These are phyloP conservation scores for Alternaria sp. DNA, from an alignment of 2,329 filamentous ascomycete genomes.

Conservation along the genomic window DNA sequence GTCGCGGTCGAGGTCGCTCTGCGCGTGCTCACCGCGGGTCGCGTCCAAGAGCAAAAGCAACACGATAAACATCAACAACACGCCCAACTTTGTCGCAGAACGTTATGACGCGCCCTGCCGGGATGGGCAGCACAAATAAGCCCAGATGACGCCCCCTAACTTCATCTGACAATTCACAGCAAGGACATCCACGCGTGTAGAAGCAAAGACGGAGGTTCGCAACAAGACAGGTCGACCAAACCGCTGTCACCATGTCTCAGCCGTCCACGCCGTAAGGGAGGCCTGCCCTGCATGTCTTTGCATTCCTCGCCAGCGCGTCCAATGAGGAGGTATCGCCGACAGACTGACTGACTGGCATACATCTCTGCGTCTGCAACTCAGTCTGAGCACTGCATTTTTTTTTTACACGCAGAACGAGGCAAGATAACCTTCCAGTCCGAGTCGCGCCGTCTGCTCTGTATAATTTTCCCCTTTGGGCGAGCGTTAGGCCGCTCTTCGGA, in stretches of 20 bases:
- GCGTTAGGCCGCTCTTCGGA: slow-evolving; percentile 27
- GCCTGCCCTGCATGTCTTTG: slow-evolving; percentile 23
- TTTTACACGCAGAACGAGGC: neutral
- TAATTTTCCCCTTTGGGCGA: slow-evolving; percentile 18
- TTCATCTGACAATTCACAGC: neutral
- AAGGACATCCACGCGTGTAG: neutral
- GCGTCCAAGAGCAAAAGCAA: slow-evolving; percentile 1
- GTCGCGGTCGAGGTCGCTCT: neutral
- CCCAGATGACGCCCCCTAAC: neutral
- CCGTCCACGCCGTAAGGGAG: slow-evolving; percentile 21
- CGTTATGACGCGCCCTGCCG: neutral
- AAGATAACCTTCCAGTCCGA: neutral
- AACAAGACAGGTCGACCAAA: neutral
- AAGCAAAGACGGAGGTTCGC: neutral
- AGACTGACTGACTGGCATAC: neutral
- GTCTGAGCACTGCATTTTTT: neutral
- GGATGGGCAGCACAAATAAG: neutral
- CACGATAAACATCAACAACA: neutral
- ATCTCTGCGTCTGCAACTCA: slow-evolving; percentile 1
- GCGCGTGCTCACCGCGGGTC: neutral
- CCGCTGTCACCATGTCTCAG: slow-evolving; percentile 22
- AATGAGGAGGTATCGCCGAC: slow-evolving; percentile 3
- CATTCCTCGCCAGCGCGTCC: slow-evolving; percentile 17
- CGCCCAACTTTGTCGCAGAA: neutral
- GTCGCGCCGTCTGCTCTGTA: slow-evolving; percentile 10